A percentile compares a stretch with the other conserved stretches of the same genome.
These are phyloP conservation scores for Nicotiana knightiana DNA, from an alignment of 257 asterid species.

Conservation along the genomic window DNA sequence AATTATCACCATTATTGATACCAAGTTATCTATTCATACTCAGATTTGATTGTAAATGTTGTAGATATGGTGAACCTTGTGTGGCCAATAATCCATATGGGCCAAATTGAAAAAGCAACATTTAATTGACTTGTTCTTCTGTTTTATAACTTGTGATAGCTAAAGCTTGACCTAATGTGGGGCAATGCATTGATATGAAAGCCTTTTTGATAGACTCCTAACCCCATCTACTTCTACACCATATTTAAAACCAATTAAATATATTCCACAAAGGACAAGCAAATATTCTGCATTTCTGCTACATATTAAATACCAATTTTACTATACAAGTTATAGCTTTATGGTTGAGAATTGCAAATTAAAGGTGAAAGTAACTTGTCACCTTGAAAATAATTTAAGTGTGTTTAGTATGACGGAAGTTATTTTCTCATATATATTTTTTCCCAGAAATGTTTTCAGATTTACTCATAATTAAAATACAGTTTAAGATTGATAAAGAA, in stretches of 20 bases:
- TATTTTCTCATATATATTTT: neutral
- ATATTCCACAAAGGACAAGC: neutral
- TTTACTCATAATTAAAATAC: neutral
- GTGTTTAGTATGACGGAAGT: neutral
- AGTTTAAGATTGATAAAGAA: neutral
- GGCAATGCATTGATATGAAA: neutral
- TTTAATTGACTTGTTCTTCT: slow-evolving; percentile 5
- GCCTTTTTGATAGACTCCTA: slow-evolving; percentile 19
- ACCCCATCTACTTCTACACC: neutral
- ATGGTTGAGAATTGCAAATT: neutral
- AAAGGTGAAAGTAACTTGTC: neutral
- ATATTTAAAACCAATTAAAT: slow-evolving; percentile 6
- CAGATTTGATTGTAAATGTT: slow-evolving; percentile 16
- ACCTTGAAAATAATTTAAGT: neutral
- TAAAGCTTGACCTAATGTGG: slow-evolving; percentile 6
- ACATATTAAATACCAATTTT: neutral
- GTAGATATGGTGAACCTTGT: slow-evolving; percentile 16
- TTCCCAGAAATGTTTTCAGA: neutral
- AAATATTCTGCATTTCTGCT: neutral
- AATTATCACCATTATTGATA: slow-evolving; percentile 11
- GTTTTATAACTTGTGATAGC: slow-evolving; percentile 4
- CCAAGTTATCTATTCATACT: slow-evolving; percentile 14
- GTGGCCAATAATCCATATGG: slow-evolving; percentile 25
- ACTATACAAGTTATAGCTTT: neutral
- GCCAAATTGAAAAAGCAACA: slow-evolving; percentile 16